Evolutionary conservation across 2,329 filamentous ascomycete genomes (phyloP), one percentile per base, ranked within the genome.

Genomic region (Botrytis cinerea): DNA sequence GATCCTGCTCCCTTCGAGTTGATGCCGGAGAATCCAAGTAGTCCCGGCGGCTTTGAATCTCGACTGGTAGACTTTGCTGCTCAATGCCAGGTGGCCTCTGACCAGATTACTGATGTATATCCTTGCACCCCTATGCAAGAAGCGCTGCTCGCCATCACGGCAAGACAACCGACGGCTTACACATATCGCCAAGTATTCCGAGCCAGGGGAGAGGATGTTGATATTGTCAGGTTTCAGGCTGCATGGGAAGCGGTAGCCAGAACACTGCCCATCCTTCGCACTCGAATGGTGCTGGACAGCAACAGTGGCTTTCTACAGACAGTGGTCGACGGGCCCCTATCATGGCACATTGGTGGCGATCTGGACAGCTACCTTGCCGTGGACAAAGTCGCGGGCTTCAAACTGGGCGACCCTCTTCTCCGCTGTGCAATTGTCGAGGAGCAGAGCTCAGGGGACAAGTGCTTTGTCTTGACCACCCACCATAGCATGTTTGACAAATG

Each of bases 401-500:
- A 32, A n/a, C 16, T 59, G 25, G 61, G 61, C 28, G 35, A 32
- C 6, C 61, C 61, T 38, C 73, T 78, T 28, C 64, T 67, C 62
- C 74, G 76, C 61, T 79, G 75, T 72, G 75, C 76, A 9, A 73
- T 77, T 67, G 46, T 79, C 35, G 74, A 43, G 51, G 59, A 62
- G 70, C 61, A 6, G 69, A 67, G 40, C 74, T 80, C 38, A 74
- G 76, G 59, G 35, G 80, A 83, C 76, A 45, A 45, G 43, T 45
- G 43, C 43, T 87, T 88, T 74, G 83, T 88, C n/a, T 79, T 86
- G 73, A 86, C 85, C 1, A 86, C 87, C 81, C 87, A 89, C 74
- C 87, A 89, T 75, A 85, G 84, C 8, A 78, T 88, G 0, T 89
- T 88, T 74, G 87, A 89, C 68, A 87, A 86, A n/a, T 88, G 86